Base-by-base conservation (phyloP, 2,329 filamentous ascomycete species). In the Colletotrichum coccodes region DNA sequence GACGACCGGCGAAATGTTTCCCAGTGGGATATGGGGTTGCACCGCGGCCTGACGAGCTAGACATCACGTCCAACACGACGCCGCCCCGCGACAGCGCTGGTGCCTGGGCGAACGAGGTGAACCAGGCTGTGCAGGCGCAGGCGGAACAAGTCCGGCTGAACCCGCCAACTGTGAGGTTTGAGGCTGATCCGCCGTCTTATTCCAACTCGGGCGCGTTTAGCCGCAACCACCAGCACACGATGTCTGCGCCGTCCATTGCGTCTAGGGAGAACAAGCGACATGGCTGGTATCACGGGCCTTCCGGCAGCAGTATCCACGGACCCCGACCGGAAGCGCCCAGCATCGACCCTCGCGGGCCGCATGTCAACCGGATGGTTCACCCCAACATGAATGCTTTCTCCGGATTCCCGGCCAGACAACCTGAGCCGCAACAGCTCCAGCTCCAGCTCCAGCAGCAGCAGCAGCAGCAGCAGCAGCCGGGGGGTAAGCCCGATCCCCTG, bases 281-380 rank as follows among this genome's bases (percentile, higher is more conserved):
- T 68, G 92, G 86, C 1, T 94, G 92, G 91, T 94, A 94, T 73
- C 89, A 93, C 46, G 85, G 85, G 0, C 85, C 85, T 0, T 75
- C 79, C 14, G 75, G 79, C 0, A 75, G 78, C 3, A 79, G 81
- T 42, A 38, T 62, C 6, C 67, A 67, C 18, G 65, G 65, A 7
- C 61, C 65, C 21, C 60, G 65, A 28, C 67, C 67, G 7, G 9
- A 79, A 76, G 73, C 73, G 4, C 67, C 71, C 1, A 68, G 73
- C 16, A 75, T 77, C 26, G 78, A 80, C n/a, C 70, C 74, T 3
- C 76, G 79, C 36, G 76, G 77, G 34, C 80, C 83, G 2, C 84
- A 85, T 52, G 85, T 88, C 3, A 86, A 89, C 46, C 84, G 86
- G 18, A 88, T 89, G 77, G 81, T 87, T 5, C 87, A 89, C 64